These are phyloP conservation scores for Puccinia horiana DNA, from an alignment of 1,284 basidiomycete species.

Conservation along the genomic window DNA sequence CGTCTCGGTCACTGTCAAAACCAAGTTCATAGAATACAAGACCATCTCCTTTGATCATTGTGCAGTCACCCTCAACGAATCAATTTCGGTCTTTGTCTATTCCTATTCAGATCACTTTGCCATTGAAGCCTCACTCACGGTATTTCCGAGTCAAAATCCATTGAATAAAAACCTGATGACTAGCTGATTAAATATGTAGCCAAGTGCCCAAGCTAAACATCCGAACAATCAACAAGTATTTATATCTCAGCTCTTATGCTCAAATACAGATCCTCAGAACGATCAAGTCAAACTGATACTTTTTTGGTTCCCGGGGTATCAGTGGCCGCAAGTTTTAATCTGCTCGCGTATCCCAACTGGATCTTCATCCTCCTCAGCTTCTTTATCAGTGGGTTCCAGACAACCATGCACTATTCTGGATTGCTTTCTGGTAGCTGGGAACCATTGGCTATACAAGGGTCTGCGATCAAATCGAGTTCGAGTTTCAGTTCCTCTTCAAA, in stretches of 20 bases:
- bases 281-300: constrained; percentile 52
- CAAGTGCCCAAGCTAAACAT: constrained; percentile 24
- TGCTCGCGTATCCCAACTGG: constrained; percentile 58
- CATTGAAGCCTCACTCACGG: constrained; percentile 73
- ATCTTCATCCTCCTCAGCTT: constrained; percentile 68
- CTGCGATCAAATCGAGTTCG: constrained; percentile 80
- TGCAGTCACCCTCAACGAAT: constrained; percentile 73
- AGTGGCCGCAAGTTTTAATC: constrained; percentile 61
- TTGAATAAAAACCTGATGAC: constrained; percentile 34
- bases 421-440: constrained; percentile 90
- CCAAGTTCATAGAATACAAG: constrained; percentile 40
- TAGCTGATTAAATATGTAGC: not conserved
- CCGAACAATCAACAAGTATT: constrained; percentile 48
- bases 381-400: constrained; percentile 73
- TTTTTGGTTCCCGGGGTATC: constrained; percentile 65
- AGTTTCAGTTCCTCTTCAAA: constrained; percentile 55
- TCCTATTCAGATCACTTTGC: constrained; percentile 98
- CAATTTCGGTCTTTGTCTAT: constrained; percentile 71
- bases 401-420: constrained; percentile 85
- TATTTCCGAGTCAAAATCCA: constrained; percentile 60
- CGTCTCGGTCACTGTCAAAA: constrained; percentile 16
- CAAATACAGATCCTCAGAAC: constrained; percentile 50
- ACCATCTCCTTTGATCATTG: constrained; percentile 53
- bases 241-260: constrained; percentile 47
- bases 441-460: constrained; percentile 73